phyloP scores from a whole-genome alignment of 2,329 filamentous ascomycete genomes.

The Mycogone perniciosa region DNA sequence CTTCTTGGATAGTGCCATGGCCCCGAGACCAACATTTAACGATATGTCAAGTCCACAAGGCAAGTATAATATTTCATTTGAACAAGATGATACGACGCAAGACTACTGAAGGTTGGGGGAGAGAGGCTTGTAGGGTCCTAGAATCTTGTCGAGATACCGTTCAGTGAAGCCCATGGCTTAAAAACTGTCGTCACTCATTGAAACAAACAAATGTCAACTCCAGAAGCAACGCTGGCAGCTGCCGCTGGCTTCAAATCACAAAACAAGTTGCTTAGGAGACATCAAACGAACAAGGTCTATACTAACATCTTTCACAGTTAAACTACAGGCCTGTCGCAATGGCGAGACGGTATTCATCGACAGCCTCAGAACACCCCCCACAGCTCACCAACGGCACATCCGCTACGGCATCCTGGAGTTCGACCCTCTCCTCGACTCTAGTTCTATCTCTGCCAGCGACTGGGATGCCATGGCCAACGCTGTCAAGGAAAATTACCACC shows the following conservation, averaged over 20 bases:
- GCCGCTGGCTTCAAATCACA: too few relatives aligned
- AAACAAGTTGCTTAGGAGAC: too few relatives aligned
- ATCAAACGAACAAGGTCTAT: too few relatives aligned
- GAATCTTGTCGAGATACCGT: too few relatives aligned
- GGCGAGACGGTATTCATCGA: constrained; percentile 48
- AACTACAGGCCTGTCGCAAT: constrained; percentile 45
- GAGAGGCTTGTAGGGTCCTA: too few relatives aligned
- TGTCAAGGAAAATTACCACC: constrained; percentile 77
- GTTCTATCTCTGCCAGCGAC: constrained; percentile 77
- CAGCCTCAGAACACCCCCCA: constrained; percentile 72
- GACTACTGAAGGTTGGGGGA: background rate
- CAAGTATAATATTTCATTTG: constrained; percentile 14
- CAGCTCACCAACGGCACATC: constrained; percentile 72
- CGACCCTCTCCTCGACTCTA: constrained; percentile 76
- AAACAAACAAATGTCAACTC: too few relatives aligned
- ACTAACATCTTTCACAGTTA: constrained; percentile 26
- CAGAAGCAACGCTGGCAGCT: too few relatives aligned
- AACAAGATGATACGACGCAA: constrained; percentile 5
- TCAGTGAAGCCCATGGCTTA: too few relatives aligned
- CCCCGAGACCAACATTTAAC: constrained; percentile 78
- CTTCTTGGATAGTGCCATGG: constrained; percentile 77
- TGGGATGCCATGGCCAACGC: constrained; percentile 79
- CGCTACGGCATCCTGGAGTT: constrained; percentile 84
- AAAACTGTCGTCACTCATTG: too few relatives aligned
- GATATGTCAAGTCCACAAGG: constrained; percentile 42